Percentiles rank a stretch among this genome's conserved stretches.
phyloP scores from a whole-genome alignment of 495 filamentous ascomycete species.

The Parachaetomium inaequale region DNA sequence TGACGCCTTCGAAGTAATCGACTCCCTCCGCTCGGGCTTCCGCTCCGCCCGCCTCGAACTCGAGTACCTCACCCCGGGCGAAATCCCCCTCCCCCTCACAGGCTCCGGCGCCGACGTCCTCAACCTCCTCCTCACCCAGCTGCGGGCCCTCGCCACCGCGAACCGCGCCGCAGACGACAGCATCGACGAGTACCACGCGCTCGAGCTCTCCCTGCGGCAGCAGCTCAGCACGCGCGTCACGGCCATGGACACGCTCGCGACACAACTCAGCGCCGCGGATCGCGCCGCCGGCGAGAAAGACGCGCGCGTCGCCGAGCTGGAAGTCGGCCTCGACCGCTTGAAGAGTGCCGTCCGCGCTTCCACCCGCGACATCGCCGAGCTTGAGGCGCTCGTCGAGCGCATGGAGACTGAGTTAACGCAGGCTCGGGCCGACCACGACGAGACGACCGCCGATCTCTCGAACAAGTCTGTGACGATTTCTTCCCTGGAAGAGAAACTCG shows the following conservation, averaged over 20 bases:
- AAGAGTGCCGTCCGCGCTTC: conserved; percentile 61
- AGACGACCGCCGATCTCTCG: not conserved
- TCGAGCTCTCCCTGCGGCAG: conserved; percentile 44
- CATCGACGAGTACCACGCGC: conserved; percentile 54
- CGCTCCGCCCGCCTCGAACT: conserved; percentile 65
- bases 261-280: conserved; percentile 46
- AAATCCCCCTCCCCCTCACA: conserved; percentile 45
- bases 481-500: not conserved
- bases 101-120: conserved; percentile 48
- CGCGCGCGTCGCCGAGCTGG: conserved; percentile 53
- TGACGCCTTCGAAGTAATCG: conserved; percentile 48
- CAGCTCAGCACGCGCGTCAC: conserved; percentile 45
- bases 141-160: conserved; percentile 45
- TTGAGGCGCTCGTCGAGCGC: conserved; percentile 57
- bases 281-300: conserved; percentile 41
- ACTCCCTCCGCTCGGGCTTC: conserved; percentile 51
- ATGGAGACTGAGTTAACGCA: conserved; percentile 44
- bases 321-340: conserved; percentile 56
- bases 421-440: not conserved
- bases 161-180: conserved; percentile 50
- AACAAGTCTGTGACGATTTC: not conserved
- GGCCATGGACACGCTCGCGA: conserved; percentile 39
- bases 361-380: conserved; percentile 56
- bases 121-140: conserved; percentile 40
- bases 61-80: conserved; percentile 64